phyloP scores from a whole-genome alignment of 2,329 filamentous ascomycete species.

The Neobulgaria alba region DNA sequence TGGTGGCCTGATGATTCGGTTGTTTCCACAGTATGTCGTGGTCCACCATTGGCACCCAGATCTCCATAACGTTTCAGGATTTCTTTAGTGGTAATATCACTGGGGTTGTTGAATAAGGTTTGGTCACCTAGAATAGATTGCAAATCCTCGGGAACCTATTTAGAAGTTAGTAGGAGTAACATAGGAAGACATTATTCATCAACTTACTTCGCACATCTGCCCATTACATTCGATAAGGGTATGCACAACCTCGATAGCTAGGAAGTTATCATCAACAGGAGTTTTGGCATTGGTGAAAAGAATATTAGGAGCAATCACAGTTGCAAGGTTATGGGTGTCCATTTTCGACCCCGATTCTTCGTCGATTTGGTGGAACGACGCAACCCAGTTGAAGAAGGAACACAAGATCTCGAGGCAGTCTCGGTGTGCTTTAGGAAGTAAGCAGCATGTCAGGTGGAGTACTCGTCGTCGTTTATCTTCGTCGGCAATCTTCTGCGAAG shows the following conservation, averaged over 20 bases:
- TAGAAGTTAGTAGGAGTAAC: slow-evolving; percentile 22
- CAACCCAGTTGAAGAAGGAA: slow-evolving; percentile 93
- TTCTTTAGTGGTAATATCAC: slow-evolving; percentile 92
- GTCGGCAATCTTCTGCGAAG: slow-evolving; percentile 79
- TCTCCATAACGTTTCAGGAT: slow-evolving; percentile 91
- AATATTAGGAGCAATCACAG: slow-evolving; percentile 95
- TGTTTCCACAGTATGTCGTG: slow-evolving; percentile 51
- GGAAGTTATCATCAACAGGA: slow-evolving; percentile 78
- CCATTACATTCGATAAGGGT: slow-evolving; percentile 88
- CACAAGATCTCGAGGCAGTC: slow-evolving; percentile 94
- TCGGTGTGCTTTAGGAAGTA: slow-evolving; percentile 84
- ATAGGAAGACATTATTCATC: background rate
- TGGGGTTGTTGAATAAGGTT: slow-evolving; percentile 68
- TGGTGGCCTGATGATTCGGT: slow-evolving; percentile 45
- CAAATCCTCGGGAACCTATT: slow-evolving; percentile 84
- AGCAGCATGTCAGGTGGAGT: slow-evolving; percentile 82
- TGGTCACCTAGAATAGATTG: slow-evolving; percentile 79
- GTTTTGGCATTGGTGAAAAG: slow-evolving; percentile 63
- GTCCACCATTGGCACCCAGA: slow-evolving; percentile 43
- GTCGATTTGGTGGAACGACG: slow-evolving; percentile 93
- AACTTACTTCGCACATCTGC: slow-evolving; percentile 87
- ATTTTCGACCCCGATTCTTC: slow-evolving; percentile 97
- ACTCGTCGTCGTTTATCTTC: slow-evolving; percentile 74
- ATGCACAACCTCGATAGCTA: slow-evolving; percentile 87
- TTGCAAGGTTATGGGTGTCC: slow-evolving; percentile 95